These are phyloP conservation scores for Apiotrichum veenhuisii DNA, from an alignment of 1,284 basidiomycete species.

Conservation along the genomic window DNA sequence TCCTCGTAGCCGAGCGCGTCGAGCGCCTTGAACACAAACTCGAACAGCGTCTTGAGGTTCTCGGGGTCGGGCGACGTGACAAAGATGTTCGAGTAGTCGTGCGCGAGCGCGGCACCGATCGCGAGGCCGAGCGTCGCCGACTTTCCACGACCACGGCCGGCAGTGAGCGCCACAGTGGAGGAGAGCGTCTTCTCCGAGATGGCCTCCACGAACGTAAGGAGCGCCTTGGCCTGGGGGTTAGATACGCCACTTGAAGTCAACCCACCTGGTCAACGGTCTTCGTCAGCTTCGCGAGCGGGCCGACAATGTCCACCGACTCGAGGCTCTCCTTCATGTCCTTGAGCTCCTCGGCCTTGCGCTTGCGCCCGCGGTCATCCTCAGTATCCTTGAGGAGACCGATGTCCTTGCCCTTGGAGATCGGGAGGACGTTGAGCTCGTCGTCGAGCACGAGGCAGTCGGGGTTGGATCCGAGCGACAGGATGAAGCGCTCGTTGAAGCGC, in stretches of 20 bases:
- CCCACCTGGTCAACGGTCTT: slow-evolving; percentile 83
- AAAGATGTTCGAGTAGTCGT: slow-evolving; percentile 97
- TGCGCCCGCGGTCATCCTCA: slow-evolving; percentile 44
- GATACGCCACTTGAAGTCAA: background rate
- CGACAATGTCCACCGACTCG: slow-evolving; percentile 79
- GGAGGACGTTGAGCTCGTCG: slow-evolving; percentile 96
- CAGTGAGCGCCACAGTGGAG: slow-evolving; percentile 92
- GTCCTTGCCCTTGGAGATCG: slow-evolving; percentile 93
- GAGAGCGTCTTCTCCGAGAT: slow-evolving; percentile 88
- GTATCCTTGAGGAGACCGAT: slow-evolving; percentile 56
- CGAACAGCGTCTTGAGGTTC: slow-evolving; percentile 96
- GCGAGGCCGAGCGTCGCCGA: slow-evolving; percentile 92
- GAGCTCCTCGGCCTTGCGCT: slow-evolving; percentile 58
- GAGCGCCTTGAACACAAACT: slow-evolving; percentile 96
- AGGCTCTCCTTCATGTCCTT: slow-evolving; percentile 76
- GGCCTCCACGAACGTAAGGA: slow-evolving; percentile 88
- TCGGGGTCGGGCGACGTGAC: slow-evolving; percentile 97
- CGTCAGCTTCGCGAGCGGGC: slow-evolving; percentile 84
- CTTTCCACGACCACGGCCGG: slow-evolving; percentile 92
- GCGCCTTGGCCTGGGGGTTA: slow-evolving; percentile 61
- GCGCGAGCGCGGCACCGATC: slow-evolving; percentile 85
- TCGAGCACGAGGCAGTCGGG: slow-evolving; percentile 90
- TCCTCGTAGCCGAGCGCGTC: slow-evolving; percentile 95
- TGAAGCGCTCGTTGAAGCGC: slow-evolving; percentile 98
- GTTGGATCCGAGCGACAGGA: slow-evolving; percentile 86